Evolutionary conservation across 805 yeast species (phyloP).

Genomic region (Starmerella davenportii): DNA sequence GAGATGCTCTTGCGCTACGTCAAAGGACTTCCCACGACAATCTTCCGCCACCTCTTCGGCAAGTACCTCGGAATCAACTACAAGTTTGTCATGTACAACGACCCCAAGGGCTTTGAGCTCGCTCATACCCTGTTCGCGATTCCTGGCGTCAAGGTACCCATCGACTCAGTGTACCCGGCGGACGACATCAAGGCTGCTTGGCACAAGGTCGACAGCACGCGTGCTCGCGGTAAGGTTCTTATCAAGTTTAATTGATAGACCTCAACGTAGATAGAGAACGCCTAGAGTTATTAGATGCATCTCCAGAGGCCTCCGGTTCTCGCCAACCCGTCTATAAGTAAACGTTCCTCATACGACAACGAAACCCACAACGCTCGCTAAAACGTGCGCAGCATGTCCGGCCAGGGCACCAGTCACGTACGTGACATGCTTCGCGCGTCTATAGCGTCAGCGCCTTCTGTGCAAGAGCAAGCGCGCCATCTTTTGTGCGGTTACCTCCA

Average conservation of each 20-base stretch:
- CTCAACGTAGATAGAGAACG: too few relatives aligned
- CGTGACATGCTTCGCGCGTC: too few relatives aligned
- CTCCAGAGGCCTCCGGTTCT: too few relatives aligned
- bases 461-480: constrained; percentile 65
- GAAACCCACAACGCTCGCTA: too few relatives aligned
- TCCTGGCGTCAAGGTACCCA: constrained; percentile 28
- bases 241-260: constrained; percentile 16
- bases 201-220: constrained; percentile 29
- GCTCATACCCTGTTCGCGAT: constrained; percentile 32
- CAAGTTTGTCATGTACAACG: constrained; percentile 5
- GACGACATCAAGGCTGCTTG: constrained; percentile 35
- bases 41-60: constrained; percentile 19
- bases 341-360: too few relatives aligned
- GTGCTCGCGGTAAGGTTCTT: constrained; percentile 54
- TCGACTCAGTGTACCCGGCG: constrained; percentile 39
- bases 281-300: background rate
- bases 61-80: constrained; percentile 20
- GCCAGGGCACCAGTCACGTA: too few relatives aligned
- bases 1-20: constrained; percentile 1
- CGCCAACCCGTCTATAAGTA: too few relatives aligned
- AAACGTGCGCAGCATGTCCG: too few relatives aligned
- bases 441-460: constrained; percentile 21
- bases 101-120: constrained; percentile 26
- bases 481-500: constrained; percentile 76
- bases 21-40: constrained; percentile 12